A percentile compares a stretch with the other conserved stretches of the same genome.
phyloP scores from a whole-genome alignment of 176 grass and related monocot species.

The Cenchrus fungigraminus region DNA sequence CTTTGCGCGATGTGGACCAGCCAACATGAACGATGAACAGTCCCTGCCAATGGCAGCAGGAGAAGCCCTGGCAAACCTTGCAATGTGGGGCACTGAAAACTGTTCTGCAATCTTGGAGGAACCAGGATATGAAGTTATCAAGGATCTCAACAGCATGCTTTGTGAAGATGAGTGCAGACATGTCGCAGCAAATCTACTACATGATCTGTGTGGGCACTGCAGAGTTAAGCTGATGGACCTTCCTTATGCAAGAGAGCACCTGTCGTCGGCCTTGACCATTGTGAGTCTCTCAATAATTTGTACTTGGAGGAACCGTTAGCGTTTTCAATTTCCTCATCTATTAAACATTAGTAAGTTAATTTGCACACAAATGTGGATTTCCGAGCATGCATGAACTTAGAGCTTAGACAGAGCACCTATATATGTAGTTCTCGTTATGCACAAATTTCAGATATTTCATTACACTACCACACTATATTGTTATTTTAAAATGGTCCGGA shows the following conservation, averaged over 20 bases:
- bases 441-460: not conserved
- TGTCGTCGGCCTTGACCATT: not conserved
- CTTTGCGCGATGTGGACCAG: not conserved
- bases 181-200: not conserved
- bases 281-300: not conserved
- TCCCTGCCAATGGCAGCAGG: not conserved
- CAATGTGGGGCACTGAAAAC: not conserved
- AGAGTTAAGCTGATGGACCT: not conserved
- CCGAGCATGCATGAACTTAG: not conserved
- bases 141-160: not conserved
- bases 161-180: not conserved
- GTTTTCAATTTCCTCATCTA: not conserved
- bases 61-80: not conserved
- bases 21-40: not conserved
- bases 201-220: not conserved
- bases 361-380: not conserved
- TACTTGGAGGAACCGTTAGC: not conserved
- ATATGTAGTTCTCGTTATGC: not conserved
- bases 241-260: not conserved
- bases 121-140: not conserved
- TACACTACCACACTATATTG: not conserved
- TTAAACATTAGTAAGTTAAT: not conserved
- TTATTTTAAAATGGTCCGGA: too few species aligned
- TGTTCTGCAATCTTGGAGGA: slow-evolving; percentile 2
- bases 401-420: too few species aligned